Evolutionary conservation across 495 filamentous ascomycete species (phyloP).

Genomic region (Cercophora scortea): DNA sequence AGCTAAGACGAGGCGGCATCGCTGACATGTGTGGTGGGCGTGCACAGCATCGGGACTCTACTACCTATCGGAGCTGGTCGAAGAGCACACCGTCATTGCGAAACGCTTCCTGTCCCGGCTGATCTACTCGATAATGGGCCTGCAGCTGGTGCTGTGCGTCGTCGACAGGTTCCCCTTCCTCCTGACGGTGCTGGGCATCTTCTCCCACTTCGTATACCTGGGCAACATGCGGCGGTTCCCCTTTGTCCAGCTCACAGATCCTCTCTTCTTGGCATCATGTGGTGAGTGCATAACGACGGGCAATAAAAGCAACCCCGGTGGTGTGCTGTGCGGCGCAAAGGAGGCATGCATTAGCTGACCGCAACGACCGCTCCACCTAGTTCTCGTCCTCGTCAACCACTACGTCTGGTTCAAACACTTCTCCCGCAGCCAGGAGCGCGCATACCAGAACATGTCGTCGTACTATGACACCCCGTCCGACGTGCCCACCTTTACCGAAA

Average conservation of each 20-base stretch:
- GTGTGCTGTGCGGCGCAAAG: too few relatives aligned
- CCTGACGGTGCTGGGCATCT: constrained; percentile 66
- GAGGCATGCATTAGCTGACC: too few relatives aligned
- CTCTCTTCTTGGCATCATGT: constrained; percentile 79
- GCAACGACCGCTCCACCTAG: constrained; percentile 20
- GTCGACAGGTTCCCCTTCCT: constrained; percentile 78
- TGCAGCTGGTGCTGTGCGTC: constrained; percentile 66
- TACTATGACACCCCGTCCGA: constrained; percentile 51
- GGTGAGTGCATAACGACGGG: constrained; percentile 32
- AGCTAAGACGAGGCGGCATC: too few relatives aligned
- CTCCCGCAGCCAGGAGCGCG: constrained; percentile 49
- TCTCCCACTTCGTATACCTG: constrained; percentile 79
- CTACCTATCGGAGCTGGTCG: constrained; percentile 95
- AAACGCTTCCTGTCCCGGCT: constrained; percentile 75
- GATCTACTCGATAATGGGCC: constrained; percentile 73
- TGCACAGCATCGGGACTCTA: constrained; percentile 83
- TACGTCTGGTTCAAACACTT: constrained; percentile 96
- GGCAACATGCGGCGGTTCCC: constrained; percentile 86
- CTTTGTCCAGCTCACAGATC: constrained; percentile 80
- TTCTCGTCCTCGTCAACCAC: constrained; percentile 85
- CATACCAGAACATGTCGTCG: constrained; percentile 37
- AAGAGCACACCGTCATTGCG: constrained; percentile 90
- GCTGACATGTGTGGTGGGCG: not conserved
- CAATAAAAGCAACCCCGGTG: not conserved
- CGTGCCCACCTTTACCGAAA: constrained; percentile 84